A percentile compares a stretch with the other conserved stretches of the same genome.
Evolutionary conservation across 768 basidiomycete species (phyloP).

Genomic region (Pleurotus tuber-regium): DNA sequence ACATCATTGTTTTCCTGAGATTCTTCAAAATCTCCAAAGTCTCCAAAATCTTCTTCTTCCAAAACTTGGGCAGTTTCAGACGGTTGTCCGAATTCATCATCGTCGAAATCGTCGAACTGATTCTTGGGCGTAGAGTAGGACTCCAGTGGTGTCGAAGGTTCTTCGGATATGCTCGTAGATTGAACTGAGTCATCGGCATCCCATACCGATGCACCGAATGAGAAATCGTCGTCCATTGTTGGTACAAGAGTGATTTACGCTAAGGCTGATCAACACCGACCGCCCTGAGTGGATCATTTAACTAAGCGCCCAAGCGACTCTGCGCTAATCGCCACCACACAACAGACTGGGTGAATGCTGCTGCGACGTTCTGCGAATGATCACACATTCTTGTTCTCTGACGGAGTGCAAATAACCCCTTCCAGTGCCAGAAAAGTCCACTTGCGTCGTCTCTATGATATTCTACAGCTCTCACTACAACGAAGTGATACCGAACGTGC

Average conservation of each 20-base stretch:
- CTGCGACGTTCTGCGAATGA: slow-evolving; percentile 26
- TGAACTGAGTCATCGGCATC: slow-evolving; percentile 37
- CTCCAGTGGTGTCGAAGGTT: slow-evolving; percentile 12
- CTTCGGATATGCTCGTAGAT: slow-evolving; percentile 22
- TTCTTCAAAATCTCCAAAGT: slow-evolving; percentile 87
- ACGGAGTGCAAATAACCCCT: slow-evolving; percentile 43
- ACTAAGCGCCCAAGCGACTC: not conserved
- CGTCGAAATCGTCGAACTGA: slow-evolving; percentile 56
- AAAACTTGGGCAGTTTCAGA: slow-evolving; percentile 42
- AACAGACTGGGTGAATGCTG: not conserved
- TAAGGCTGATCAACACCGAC: no score
- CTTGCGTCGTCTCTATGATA: slow-evolving; percentile 70
- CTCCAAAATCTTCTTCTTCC: slow-evolving; percentile 73
- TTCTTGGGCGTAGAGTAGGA: slow-evolving; percentile 5
- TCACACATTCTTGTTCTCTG: slow-evolving; percentile 63
- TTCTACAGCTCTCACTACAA: slow-evolving; percentile 70
- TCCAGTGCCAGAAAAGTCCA: slow-evolving; percentile 64
- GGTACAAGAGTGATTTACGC: no score
- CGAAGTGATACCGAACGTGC: slow-evolving; percentile 64
- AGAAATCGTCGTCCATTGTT: slow-evolving; percentile 69
- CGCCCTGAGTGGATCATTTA: no score
- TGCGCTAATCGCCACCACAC: not conserved
- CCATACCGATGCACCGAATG: slow-evolving; percentile 76
- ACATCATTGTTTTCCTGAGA: slow-evolving; percentile 31
- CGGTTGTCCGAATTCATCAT: slow-evolving; percentile 51